These are phyloP conservation scores for Vanrija sp. DNA, from an alignment of 1,284 basidiomycete species.

Conservation along the genomic window DNA sequence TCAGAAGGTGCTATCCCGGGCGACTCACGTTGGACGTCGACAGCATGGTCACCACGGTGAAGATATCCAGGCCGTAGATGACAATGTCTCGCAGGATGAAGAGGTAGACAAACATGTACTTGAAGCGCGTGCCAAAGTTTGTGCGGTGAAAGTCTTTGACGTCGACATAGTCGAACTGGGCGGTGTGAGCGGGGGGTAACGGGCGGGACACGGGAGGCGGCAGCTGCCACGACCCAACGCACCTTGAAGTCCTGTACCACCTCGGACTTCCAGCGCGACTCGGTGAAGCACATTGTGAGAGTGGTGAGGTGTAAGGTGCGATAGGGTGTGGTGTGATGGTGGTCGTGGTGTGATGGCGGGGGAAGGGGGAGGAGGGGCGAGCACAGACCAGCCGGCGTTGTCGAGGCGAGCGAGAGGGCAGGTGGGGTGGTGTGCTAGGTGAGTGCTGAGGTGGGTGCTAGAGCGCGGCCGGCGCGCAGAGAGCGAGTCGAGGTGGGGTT, in stretches of 20 bases:
- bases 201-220: constrained; percentile 6
- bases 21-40: constrained; percentile 62
- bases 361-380: neutral
- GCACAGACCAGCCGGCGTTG: no score
- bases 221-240: constrained; percentile 17
- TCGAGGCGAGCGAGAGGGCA: no score
- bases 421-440: no score
- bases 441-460: no score
- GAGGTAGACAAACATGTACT: constrained; percentile 89
- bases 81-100: constrained; percentile 90
- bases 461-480: no score
- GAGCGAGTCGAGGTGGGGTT: no score
- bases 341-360: neutral
- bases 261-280: constrained; percentile 87
- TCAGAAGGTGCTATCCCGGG: neutral
- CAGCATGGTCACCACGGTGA: constrained; percentile 93
- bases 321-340: neutral
- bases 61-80: constrained; percentile 96
- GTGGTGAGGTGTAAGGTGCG: neutral
- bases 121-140: constrained; percentile 76
- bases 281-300: constrained; percentile 58
- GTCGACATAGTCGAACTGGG: constrained; percentile 94
- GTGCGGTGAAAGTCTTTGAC: constrained; percentile 80
- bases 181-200: constrained; percentile 10
- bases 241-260: constrained; percentile 97